Conservation (phyloP, 805 yeast species). For the Candida endomychidarum region DNA sequence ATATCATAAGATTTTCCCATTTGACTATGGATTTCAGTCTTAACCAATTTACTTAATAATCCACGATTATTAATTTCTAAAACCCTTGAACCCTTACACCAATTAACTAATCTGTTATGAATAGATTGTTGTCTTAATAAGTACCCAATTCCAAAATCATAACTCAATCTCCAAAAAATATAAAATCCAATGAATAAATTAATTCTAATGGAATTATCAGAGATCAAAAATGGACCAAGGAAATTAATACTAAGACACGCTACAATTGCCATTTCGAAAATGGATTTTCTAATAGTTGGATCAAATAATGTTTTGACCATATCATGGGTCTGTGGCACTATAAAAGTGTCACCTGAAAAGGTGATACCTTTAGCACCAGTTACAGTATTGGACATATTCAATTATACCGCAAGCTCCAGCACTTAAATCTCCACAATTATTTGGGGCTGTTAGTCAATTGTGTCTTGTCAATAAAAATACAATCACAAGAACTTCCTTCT, state of each 20-base stretch:
- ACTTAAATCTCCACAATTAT: neutral
- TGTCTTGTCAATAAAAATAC: neutral
- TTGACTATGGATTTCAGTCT: slow-evolving; percentile 35
- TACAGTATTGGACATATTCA: slow-evolving; percentile 19
- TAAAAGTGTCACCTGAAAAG: slow-evolving; percentile 43
- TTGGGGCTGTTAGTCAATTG: slow-evolving; percentile 24
- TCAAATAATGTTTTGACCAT: slow-evolving; percentile 81
- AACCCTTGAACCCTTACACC: slow-evolving; percentile 41
- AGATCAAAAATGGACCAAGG: slow-evolving; percentile 30
- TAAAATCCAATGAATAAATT: slow-evolving; percentile 53
- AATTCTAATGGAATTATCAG: slow-evolving; percentile 25
- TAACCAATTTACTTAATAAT: slow-evolving; percentile 38
- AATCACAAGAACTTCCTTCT: too few species aligned
- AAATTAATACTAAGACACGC: slow-evolving; percentile 29
- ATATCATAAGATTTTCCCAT: slow-evolving; percentile 36
- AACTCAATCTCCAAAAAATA: slow-evolving; percentile 70
- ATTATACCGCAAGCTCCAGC: neutral
- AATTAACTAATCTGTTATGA: slow-evolving; percentile 49
- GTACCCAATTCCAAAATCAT: slow-evolving; percentile 79
- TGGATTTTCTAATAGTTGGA: slow-evolving; percentile 68
- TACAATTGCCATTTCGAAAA: slow-evolving; percentile 62
- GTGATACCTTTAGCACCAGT: slow-evolving; percentile 44
- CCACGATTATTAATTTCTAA: slow-evolving; percentile 28
- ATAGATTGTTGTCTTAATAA: slow-evolving; percentile 67
- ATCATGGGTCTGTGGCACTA: slow-evolving; percentile 69